These are phyloP conservation scores for Hypholoma sublateritium DNA, from an alignment of 768 basidiomycete genomes.

Conservation along the genomic window DNA sequence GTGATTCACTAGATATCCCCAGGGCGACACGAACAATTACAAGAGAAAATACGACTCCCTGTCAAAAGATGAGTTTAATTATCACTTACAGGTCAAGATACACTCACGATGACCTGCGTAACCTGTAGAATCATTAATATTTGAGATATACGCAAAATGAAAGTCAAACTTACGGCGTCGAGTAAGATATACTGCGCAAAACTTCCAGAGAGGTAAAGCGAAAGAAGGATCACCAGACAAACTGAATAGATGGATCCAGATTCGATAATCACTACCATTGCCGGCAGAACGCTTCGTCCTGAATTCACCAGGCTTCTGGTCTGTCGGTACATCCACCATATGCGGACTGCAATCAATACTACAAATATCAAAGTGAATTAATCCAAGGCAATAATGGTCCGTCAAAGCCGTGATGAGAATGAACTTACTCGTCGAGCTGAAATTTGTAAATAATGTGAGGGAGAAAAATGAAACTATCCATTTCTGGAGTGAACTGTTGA, in stretches of 20 bases:
- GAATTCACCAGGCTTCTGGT: not conserved
- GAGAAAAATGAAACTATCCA: conserved; percentile 14
- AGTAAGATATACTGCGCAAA: not conserved
- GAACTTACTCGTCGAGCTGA: conserved; percentile 8
- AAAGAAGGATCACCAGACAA: not conserved
- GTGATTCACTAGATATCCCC: not conserved
- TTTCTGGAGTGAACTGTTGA: conserved; percentile 6
- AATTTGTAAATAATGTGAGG: conserved; percentile 13
- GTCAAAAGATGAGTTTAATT: not conserved
- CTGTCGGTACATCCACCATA: not conserved
- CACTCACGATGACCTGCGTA: conserved; percentile 10
- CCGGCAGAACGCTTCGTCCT: not conserved
- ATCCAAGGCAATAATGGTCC: too few species aligned
- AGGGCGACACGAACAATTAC: conserved; percentile 5
- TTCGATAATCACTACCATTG: not conserved
- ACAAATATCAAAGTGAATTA: too few species aligned
- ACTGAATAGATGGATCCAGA: too few species aligned
- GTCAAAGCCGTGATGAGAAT: too few species aligned
- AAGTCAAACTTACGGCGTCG: not conserved
- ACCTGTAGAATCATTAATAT: not conserved
- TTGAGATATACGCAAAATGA: too few species aligned
- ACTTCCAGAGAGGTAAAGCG: not conserved
- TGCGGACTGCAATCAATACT: too few species aligned
- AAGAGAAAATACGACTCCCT: conserved; percentile 5
- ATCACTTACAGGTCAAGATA: not conserved